These are phyloP conservation scores for Colletotrichum plurivorum DNA, from an alignment of 2,329 filamentous ascomycete genomes.

Conservation along the genomic window DNA sequence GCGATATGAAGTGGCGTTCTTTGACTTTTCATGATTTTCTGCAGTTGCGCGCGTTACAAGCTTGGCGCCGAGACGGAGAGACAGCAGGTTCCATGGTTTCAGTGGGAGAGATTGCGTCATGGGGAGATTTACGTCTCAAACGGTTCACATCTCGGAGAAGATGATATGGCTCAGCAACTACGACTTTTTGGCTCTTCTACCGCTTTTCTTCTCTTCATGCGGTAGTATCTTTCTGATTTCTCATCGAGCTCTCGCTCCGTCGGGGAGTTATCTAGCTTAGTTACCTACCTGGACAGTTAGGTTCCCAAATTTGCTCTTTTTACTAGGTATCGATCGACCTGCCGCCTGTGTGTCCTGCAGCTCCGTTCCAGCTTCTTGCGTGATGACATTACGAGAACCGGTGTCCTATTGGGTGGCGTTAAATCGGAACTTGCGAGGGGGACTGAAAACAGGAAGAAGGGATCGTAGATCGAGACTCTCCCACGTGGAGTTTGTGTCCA, in stretches of 20 bases:
- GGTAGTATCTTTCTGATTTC: not conserved
- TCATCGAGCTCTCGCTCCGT: no score
- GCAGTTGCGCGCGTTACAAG: not conserved
- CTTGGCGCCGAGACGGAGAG: not conserved
- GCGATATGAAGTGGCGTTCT: constrained; percentile 7
- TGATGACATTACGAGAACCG: no score
- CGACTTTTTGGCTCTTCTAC: not conserved
- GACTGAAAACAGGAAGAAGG: no score
- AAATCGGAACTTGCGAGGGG: no score
- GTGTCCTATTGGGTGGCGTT: no score
- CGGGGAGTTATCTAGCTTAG: no score
- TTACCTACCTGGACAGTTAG: no score
- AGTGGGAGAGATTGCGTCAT: not conserved
- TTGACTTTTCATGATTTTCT: constrained; percentile 6
- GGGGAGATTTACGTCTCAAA: not conserved
- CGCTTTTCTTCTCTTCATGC: constrained; percentile 4
- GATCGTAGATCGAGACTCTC: not conserved
- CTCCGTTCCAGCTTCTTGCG: no score
- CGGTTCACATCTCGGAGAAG: not conserved
- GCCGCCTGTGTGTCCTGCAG: no score
- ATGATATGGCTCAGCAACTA: not conserved
- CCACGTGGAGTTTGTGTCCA: not conserved
- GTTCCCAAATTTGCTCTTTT: no score
- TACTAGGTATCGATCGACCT: no score
- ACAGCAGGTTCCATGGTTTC: not conserved